Conservation (phyloP, 2,329 filamentous ascomycete genomes). For the Mariannaea elegans region DNA sequence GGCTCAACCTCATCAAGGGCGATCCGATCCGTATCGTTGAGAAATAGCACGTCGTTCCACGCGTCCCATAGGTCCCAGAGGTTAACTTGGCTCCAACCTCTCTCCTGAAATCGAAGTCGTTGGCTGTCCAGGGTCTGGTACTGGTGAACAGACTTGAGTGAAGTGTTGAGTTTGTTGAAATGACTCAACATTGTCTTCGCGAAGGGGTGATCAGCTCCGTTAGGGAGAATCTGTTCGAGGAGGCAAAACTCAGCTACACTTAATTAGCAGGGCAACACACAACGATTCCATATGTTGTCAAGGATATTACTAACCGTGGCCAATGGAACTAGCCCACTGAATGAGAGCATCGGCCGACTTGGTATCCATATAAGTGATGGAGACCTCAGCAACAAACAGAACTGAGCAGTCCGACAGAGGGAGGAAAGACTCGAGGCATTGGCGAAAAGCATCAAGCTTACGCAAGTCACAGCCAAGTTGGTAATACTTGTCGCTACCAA, state of each 20-base stretch:
- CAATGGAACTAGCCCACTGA: conserved; percentile 77
- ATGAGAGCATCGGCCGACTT: conserved; percentile 78
- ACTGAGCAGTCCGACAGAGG: conserved; percentile 68
- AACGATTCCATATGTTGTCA: not conserved
- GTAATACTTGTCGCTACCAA: conserved; percentile 75
- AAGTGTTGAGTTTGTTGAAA: conserved; percentile 82
- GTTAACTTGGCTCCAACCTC: conserved; percentile 73
- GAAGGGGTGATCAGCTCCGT: conserved; percentile 82
- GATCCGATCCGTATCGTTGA: conserved; percentile 66
- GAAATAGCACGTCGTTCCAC: conserved; percentile 76
- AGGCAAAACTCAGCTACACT: conserved; percentile 76
- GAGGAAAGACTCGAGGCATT: conserved; percentile 66
- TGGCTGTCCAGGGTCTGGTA: conserved; percentile 77
- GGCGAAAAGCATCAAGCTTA: conserved; percentile 68
- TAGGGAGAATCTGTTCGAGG: conserved; percentile 85
- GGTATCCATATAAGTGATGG: conserved; percentile 88
- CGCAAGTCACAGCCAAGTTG: conserved; percentile 85
- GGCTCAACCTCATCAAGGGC: conserved; percentile 77
- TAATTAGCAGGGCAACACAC: conserved; percentile 23
- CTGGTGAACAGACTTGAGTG: conserved; percentile 75
- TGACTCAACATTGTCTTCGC: conserved; percentile 85
- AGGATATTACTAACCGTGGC: conserved; percentile 64
- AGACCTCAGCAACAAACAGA: conserved; percentile 89
- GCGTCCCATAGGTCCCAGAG: conserved; percentile 81
- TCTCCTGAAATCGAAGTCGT: conserved; percentile 68